Evolutionary conservation across 352 stramenopile species (phyloP), one percentile per base, ranked within the genome.

Genomic region (Pythium sp.): DNA sequence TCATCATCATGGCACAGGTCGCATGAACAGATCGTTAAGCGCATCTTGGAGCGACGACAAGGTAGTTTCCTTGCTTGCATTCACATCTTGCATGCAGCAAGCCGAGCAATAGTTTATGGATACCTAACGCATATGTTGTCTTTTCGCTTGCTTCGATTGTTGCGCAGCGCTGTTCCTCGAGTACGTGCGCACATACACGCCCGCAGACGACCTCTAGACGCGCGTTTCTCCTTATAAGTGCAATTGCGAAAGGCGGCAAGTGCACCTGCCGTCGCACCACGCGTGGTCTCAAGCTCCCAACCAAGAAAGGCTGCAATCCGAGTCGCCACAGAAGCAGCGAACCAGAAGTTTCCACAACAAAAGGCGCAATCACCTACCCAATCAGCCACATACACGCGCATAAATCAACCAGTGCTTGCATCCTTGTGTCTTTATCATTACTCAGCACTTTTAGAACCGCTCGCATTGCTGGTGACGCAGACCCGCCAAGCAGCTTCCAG

Each of bases 111-210:
- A 4, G 36, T 36, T 36, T 24, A 51, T 24, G 20, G 3, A 46
- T 6, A 24, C 34, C 18, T 14, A 26, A 24, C 20, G 46, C 46
- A 54, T 49, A 20, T n/a, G 62, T 64, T 54, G 11, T 43, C 36
- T 14, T 43, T 15, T 43, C 36, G 14, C 9, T 15, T 65, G 22
- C 46, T 46, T 38, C 28, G 20, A 7, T 20, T n/a, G 36, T 26
- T 41, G 26, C 18, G 3, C 65, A 83, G 76, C 72, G 38, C 68
- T 83, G 53, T 83, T 83, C 64, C 70, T 81, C 62, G 72, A 80
- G 47, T 83, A 83, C 46, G 76, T 83, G 53, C 71, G 76, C 47
- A 68, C 74, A 28, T 83, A 81, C 72, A 83, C 76, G 20, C 66
- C 63, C 20, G 74, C 76, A 9, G 76, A 83, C 18, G 73, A 81